Conservation (phyloP, 2,329 filamentous ascomycete species). For the Aschersonia sp. region DNA sequence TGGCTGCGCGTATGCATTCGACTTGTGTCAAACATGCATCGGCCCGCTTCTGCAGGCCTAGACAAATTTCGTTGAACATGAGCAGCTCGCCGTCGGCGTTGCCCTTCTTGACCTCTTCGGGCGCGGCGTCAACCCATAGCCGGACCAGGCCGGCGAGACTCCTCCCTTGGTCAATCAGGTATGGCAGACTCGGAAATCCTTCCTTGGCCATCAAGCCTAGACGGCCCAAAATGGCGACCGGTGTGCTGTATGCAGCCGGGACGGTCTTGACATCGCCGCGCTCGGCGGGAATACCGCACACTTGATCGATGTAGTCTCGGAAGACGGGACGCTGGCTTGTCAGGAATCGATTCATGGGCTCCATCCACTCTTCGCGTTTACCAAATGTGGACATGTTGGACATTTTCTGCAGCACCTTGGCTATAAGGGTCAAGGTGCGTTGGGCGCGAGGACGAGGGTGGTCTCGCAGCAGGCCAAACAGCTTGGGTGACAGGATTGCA, state of each 20-base stretch:
- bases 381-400: constrained; percentile 87
- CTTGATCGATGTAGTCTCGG: constrained; percentile 73
- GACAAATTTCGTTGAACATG: constrained; percentile 37
- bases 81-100: constrained; percentile 34
- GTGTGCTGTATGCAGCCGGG: constrained; percentile 81
- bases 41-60: constrained; percentile 33
- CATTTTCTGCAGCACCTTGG: constrained; percentile 81
- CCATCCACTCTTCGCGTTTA: constrained; percentile 97
- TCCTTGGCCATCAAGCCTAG: constrained; percentile 70
- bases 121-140: constrained; percentile 53
- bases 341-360: constrained; percentile 90
- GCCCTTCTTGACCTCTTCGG: constrained; percentile 19
- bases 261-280: constrained; percentile 44
- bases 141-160: constrained; percentile 75
- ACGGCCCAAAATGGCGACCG: constrained; percentile 75
- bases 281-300: constrained; percentile 71
- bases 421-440: constrained; percentile 79
- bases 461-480: constrained; percentile 74
- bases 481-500: constrained; percentile 87
- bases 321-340: constrained; percentile 62
- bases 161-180: constrained; percentile 77
- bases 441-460: constrained; percentile 73
- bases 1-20: constrained; percentile 27
- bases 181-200: constrained; percentile 85
- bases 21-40: constrained; percentile 36